Base-by-base conservation (phyloP, 73 alveolate genomes). In the Stentor roeselii region DNA sequence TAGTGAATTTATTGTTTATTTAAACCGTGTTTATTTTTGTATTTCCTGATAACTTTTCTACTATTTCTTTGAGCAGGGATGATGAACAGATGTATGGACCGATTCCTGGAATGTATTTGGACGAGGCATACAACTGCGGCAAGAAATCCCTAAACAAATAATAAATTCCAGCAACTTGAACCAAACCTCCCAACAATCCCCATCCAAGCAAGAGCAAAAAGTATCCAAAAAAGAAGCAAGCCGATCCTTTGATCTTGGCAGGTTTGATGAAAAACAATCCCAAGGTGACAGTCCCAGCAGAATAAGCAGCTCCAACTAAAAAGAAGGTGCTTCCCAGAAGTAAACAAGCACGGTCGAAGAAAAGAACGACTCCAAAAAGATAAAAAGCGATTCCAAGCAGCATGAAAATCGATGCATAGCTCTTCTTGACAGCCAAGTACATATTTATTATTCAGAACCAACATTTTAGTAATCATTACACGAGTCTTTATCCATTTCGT, bases 71-170 rank as follows among this genome's bases (percentile, higher is more conserved):
- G 14, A 67, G n/a, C 11, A 67, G 37, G 34, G 80, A 27, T 21
- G 80, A 67, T 21, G n/a, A 21, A 32, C 80, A 67, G 14, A 67
- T 67, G 37, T 67, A 67, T 21, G 80, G 37, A 21, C 80, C 80
- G 14, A 67, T 2, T 2, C 80, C 80, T 30, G 80, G 80, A 32
- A 67, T 67, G 37, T 67, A 67, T 67, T 67, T 67, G 11, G 80
- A 67, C 34, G 80, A 67, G 21, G 80, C n/a, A 67, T 67, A 67
- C 0, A 67, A 1, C 2, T 67, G 80, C 21, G 80, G 80, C 15
- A 67, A 15, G 41, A 67, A 67, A 32, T 67, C 80, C 14, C 80
- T n/a, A 34, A 67, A 67, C 34, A 67, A 67, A 67, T 67, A 67
- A 32, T 27, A 67, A 30, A 67, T 21, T 30, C 80, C 80, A 34